Evolutionary conservation across 768 basidiomycete genomes (phyloP), one percentile per base, ranked within the genome.

Genomic region (Podaxis rugospora): DNA sequence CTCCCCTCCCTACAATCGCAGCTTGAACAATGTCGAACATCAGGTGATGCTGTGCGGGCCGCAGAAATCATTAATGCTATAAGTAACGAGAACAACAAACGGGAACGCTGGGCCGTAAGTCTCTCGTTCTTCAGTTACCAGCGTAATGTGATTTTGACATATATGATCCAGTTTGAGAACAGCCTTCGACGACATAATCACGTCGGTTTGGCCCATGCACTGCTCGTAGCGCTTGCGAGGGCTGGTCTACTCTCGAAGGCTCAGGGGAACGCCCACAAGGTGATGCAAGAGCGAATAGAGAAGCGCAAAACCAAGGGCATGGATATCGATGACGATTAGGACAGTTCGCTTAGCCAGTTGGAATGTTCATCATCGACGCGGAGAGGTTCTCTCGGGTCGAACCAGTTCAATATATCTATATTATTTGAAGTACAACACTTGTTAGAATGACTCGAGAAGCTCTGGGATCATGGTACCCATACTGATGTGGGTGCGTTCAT

Each of bases 121-220:
- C 28, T 61, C 55, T 27, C 51, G 32, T 18, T 52, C 32, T 62
- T 55, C 61, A 49, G 63, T 64, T 57, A 62, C 37, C 39, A 40
- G 11, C 18, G 14, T 47, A 52, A 59, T 62, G 35, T 40, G 53
- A 47, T 59, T 21, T 52, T 65, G 55, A 51, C 25, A 52, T 64
- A 64, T 50, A 21, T 63, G 62, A 64, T 59, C 14, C 66, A 93
- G 90, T 92, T 94, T 63, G 92, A 95, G 74, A 95, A 95, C 74
- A 87, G 89, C 63, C 78, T 94, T 40, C 85, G 93, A 42, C 80
- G 87, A 66, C 93, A 95, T 68, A 96, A 95, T 66, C 90, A 94
- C 70, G 80, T 94, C 51, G 91, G 94, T 36, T 77, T 94, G 21
- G 85, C 87, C 4, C 88, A 93, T 69, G 86, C 84, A 0, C 75